Evolutionary conservation across 2,329 filamentous ascomycete genomes (phyloP).

Genomic region (Aspergillus fructus): DNA sequence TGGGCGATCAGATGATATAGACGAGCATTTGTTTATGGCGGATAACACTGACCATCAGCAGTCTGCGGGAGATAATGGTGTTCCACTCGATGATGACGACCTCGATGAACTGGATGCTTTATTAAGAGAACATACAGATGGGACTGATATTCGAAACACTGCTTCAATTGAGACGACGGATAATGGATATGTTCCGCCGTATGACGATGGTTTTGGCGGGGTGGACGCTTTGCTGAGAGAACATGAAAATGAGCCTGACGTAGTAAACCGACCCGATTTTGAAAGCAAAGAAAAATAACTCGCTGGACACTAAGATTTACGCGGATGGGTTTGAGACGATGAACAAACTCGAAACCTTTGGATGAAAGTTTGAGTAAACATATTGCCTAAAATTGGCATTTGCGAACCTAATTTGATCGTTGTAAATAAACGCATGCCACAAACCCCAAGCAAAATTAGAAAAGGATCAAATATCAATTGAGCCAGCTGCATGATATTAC

Average conservation of each 20-base stretch:
- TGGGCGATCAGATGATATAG: not conserved
- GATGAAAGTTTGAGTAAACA: not conserved
- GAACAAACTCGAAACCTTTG: slow-evolving; percentile 39
- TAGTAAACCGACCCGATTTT: not conserved
- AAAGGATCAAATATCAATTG: not conserved
- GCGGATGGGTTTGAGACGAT: slow-evolving; percentile 58
- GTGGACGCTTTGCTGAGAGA: slow-evolving; percentile 40
- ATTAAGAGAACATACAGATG: slow-evolving; percentile 44
- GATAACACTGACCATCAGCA: slow-evolving; percentile 22
- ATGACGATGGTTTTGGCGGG: slow-evolving; percentile 42
- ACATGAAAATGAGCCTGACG: not conserved
- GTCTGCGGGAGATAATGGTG: slow-evolving; percentile 6
- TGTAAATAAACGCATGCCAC: not conserved
- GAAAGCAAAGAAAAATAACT: not conserved
- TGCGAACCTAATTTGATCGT: not conserved
- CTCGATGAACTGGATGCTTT: slow-evolving; percentile 48
- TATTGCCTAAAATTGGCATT: not conserved
- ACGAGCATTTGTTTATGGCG: slow-evolving; percentile 30
- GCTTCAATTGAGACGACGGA: slow-evolving; percentile 1
- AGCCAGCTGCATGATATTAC: not conserved
- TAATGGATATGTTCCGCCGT: slow-evolving; percentile 19
- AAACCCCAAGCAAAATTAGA: not conserved
- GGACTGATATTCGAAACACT: not conserved
- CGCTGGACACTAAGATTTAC: not conserved
- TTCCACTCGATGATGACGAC: slow-evolving; percentile 34